A percentile compares a stretch with the other conserved stretches of the same genome.
phyloP scores from a whole-genome alignment of 2,329 filamentous ascomycete genomes.

The Cordyceps tenuipes region DNA sequence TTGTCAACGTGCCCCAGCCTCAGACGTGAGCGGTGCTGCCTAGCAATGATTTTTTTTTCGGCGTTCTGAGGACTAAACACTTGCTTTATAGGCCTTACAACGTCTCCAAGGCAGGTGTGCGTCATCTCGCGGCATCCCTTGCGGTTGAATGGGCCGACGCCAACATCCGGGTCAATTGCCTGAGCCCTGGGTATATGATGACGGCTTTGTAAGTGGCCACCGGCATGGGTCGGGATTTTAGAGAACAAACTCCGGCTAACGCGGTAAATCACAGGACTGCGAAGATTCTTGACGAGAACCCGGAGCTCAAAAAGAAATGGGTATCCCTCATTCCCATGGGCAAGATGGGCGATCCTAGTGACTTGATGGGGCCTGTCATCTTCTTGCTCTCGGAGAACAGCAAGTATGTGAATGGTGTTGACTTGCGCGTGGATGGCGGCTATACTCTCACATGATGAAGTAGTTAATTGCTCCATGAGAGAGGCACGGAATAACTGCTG shows the following conservation, averaged over 20 bases:
- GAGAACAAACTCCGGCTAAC: background rate
- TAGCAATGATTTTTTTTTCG: background rate
- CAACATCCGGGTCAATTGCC: slow-evolving; percentile 88
- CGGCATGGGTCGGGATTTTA: background rate
- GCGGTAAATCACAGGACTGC: slow-evolving; percentile 53
- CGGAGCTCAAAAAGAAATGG: slow-evolving; percentile 84
- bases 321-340: slow-evolving; percentile 85
- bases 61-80: slow-evolving; percentile 12
- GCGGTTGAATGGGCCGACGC: slow-evolving; percentile 90
- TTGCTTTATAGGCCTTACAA: slow-evolving; percentile 63
- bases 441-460: slow-evolving; percentile 65
- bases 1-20: slow-evolving; percentile 92
- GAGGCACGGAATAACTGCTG: no score
- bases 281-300: slow-evolving; percentile 91
- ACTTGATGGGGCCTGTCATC: slow-evolving; percentile 87
- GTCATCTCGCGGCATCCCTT: slow-evolving; percentile 77
- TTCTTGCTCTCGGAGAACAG: slow-evolving; percentile 77
- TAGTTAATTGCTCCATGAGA: no score
- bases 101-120: slow-evolving; percentile 82
- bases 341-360: slow-evolving; percentile 86
- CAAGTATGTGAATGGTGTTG: slow-evolving; percentile 63
- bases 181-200: slow-evolving; percentile 93
- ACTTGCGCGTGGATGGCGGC: slow-evolving; percentile 78
- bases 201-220: slow-evolving; percentile 66
- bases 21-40: slow-evolving; percentile 50